Conservation (phyloP, 345 rosid species). For the Dipteronia dyeriana region DNA sequence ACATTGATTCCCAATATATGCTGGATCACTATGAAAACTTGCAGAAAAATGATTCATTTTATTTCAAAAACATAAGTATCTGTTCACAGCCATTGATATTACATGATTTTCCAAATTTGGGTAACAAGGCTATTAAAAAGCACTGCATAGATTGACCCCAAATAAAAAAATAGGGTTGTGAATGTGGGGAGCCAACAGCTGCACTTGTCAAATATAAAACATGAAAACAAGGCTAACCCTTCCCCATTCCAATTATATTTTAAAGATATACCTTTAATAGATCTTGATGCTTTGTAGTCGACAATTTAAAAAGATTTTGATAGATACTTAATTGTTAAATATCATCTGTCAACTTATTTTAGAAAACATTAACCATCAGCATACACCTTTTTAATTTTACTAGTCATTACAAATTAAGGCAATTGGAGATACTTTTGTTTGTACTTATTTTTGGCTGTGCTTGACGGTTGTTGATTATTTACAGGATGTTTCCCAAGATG, state of each 20-base stretch:
- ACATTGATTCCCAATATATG: background rate
- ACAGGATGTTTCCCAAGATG: constrained; percentile 43
- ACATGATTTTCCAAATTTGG: background rate
- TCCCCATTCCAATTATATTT: background rate
- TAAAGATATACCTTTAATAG: background rate
- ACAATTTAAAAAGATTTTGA: background rate
- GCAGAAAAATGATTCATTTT: background rate
- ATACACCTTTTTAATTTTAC: background rate
- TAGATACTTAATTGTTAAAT: background rate
- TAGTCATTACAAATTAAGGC: background rate
- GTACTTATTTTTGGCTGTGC: background rate
- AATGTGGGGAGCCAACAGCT: constrained; percentile 7
- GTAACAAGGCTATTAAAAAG: background rate
- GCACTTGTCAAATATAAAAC: background rate
- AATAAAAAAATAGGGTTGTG: background rate
- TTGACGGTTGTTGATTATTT: background rate
- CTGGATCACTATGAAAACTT: background rate
- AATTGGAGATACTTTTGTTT: constrained; percentile 10
- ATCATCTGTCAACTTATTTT: background rate
- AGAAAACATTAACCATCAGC: background rate
- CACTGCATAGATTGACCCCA: background rate
- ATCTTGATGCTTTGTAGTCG: background rate
- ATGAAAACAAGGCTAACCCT: background rate
- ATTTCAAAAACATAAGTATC: background rate
- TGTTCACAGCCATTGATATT: background rate